phyloP scores from a whole-genome alignment of 2,329 filamentous ascomycete genomes.

The Fusarium cicatricum region DNA sequence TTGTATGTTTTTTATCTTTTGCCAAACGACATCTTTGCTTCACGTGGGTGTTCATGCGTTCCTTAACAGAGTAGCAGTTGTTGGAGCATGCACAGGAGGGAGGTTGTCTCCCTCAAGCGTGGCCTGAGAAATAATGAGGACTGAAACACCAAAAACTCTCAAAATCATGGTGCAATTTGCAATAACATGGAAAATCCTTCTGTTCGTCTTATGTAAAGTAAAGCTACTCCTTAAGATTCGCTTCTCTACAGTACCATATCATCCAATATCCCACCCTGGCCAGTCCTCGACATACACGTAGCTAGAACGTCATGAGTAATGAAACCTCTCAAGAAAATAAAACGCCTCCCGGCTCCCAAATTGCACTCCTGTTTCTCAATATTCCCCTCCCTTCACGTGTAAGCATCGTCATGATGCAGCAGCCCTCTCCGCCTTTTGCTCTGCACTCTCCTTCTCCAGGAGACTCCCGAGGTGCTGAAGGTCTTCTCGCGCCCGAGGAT shows the following conservation, averaged over 20 bases:
- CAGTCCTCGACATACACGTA: constrained; percentile 6
- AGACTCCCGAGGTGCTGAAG: constrained; percentile 63
- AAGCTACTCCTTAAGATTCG: background rate
- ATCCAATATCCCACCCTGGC: constrained; percentile 20
- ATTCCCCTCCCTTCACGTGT: constrained; percentile 1
- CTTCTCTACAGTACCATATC: constrained; percentile 13
- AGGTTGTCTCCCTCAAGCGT: too few relatives aligned
- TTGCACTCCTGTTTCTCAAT: constrained; percentile 1
- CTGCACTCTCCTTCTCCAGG: constrained; percentile 58
- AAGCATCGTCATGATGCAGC: constrained; percentile 13
- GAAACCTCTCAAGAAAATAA: background rate
- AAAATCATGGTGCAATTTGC: background rate
- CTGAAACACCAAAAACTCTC: too few relatives aligned
- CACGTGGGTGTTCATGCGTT: too few relatives aligned
- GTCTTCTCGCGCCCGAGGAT: constrained; percentile 71
- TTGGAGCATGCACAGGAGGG: too few relatives aligned
- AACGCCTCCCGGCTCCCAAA: constrained; percentile 14
- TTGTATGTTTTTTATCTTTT: too few relatives aligned
- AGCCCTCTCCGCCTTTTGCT: constrained; percentile 26
- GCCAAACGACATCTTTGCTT: too few relatives aligned
- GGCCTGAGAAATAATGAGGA: too few relatives aligned
- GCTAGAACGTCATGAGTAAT: background rate
- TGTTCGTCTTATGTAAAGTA: background rate
- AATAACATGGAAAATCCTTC: background rate
- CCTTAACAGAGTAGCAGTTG: too few relatives aligned